A percentile compares a stretch with the other conserved stretches of the same genome.
These are phyloP conservation scores for Baudoinia panamericana DNA, from an alignment of 495 filamentous ascomycete genomes.

Conservation along the genomic window DNA sequence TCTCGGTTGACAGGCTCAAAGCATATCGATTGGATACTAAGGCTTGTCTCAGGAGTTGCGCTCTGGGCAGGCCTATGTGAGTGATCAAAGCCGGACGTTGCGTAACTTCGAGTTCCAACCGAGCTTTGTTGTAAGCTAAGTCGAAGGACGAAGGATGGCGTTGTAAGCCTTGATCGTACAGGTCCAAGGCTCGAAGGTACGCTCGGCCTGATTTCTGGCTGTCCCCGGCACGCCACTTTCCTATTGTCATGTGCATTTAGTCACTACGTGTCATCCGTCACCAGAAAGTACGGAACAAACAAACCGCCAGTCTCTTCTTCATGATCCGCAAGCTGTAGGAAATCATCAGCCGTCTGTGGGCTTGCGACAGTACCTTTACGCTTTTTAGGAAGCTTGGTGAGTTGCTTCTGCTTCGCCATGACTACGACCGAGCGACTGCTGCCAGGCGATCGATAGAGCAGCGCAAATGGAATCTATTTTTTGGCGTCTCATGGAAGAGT, in stretches of 20 bases:
- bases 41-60: slow-evolving; percentile 42
- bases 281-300: no score
- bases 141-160: slow-evolving; percentile 49
- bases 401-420: slow-evolving; percentile 18
- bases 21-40: slow-evolving; percentile 50
- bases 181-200: slow-evolving; percentile 51
- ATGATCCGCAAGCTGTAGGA: slow-evolving; percentile 42
- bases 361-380: slow-evolving; percentile 4
- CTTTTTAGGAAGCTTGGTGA: slow-evolving; percentile 15
- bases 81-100: slow-evolving; percentile 44
- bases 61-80: slow-evolving; percentile 39
- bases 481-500: no score
- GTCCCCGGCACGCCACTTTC: slow-evolving; percentile 64
- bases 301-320: slow-evolving; percentile 54
- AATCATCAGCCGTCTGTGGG: slow-evolving; percentile 19
- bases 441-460: no score
- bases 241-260: no score
- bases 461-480: no score
- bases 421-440: no score
- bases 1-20: slow-evolving; percentile 43
- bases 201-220: slow-evolving; percentile 54
- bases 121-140: slow-evolving; percentile 60
- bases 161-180: slow-evolving; percentile 47
- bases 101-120: slow-evolving; percentile 52
- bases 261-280: no score